Evolutionary conservation across 2,329 filamentous ascomycete genomes (phyloP).

Genomic region (Ilyonectria destructans): DNA sequence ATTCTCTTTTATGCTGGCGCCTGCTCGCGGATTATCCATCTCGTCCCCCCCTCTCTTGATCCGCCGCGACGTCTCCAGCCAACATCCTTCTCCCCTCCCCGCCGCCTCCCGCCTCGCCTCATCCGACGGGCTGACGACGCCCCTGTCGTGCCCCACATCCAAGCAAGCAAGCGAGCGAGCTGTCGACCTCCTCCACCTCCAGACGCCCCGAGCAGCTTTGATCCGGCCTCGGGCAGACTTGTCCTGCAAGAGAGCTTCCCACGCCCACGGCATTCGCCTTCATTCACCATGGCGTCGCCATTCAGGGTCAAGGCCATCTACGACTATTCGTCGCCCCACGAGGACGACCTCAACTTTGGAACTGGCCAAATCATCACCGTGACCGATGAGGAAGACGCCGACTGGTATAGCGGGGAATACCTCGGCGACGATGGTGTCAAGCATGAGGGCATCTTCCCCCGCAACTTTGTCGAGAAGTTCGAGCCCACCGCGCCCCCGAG

Average conservation of each 20-base stretch:
- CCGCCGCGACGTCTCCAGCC: slow-evolving; percentile 38
- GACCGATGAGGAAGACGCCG: slow-evolving; percentile 90
- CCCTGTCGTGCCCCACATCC: slow-evolving; percentile 52
- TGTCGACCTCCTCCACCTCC: slow-evolving; percentile 46
- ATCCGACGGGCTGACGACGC: slow-evolving; percentile 51
- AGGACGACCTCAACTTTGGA: slow-evolving; percentile 93
- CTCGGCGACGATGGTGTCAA: slow-evolving; percentile 81
- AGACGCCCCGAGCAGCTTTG: slow-evolving; percentile 46
- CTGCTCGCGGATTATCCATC: slow-evolving; percentile 32
- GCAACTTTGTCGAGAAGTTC: slow-evolving; percentile 97
- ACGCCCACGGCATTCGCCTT: slow-evolving; percentile 36
- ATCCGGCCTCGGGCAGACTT: slow-evolving; percentile 51
- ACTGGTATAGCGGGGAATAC: slow-evolving; percentile 96
- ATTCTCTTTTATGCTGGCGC: slow-evolving; percentile 30
- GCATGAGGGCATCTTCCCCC: slow-evolving; percentile 90
- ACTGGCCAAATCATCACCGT: slow-evolving; percentile 94
- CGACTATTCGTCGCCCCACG: slow-evolving; percentile 93
- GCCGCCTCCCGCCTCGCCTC: slow-evolving; percentile 42
- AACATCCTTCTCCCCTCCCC: slow-evolving; percentile 42
- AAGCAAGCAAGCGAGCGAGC: slow-evolving; percentile 48
- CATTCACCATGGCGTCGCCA: slow-evolving; percentile 77
- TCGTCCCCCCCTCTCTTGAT: slow-evolving; percentile 34
- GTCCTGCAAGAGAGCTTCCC: slow-evolving; percentile 49
- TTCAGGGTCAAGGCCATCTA: slow-evolving; percentile 98
- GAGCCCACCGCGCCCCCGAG: slow-evolving; percentile 93